Conservation (phyloP, 495 filamentous ascomycete genomes). For the Bacidia gigantensis region DNA sequence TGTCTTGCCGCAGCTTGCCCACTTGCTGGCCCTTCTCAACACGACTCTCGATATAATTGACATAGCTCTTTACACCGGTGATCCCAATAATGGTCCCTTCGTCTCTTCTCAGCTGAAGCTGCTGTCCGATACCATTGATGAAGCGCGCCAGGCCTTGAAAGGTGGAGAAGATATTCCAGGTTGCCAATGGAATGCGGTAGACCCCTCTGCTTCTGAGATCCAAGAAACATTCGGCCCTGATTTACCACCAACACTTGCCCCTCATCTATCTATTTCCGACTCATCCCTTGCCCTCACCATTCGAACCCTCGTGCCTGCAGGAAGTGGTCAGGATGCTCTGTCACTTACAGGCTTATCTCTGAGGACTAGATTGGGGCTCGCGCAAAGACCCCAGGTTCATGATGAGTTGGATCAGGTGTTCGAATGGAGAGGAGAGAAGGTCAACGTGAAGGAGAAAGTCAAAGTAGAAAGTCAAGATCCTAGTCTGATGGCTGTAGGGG, state of each 20-base stretch:
- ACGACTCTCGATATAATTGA: conserved; percentile 65
- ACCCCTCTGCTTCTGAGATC: conserved; percentile 20
- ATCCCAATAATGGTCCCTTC: conserved; percentile 46
- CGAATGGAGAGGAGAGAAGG: conserved; percentile 50
- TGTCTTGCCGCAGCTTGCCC: conserved; percentile 52
- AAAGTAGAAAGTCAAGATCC: conserved; percentile 86
- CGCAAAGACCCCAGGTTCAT: conserved; percentile 47
- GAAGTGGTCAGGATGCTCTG: conserved; percentile 37
- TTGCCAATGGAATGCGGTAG: conserved; percentile 43
- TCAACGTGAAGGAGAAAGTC: conserved; percentile 79
- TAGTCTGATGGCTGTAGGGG: conserved; percentile 69
- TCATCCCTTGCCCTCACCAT: conserved; percentile 64
- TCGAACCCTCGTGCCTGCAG: conserved; percentile 59
- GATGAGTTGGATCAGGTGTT: conserved; percentile 73
- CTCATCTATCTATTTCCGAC: conserved; percentile 67
- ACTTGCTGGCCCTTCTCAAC: conserved; percentile 60
- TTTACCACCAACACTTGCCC: conserved; percentile 46
- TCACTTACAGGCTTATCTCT: conserved; percentile 44
- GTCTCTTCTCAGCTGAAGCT: conserved; percentile 69
- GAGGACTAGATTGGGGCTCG: conserved; percentile 37
- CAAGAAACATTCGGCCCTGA: conserved; percentile 44
- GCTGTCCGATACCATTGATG: conserved; percentile 58
- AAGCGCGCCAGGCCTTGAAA: conserved; percentile 47
- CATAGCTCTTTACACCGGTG: conserved; percentile 54
- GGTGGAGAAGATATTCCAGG: conserved; percentile 35